phyloP scores from a whole-genome alignment of 1,284 basidiomycete genomes.

The Pseudozyma hubeiensis region DNA sequence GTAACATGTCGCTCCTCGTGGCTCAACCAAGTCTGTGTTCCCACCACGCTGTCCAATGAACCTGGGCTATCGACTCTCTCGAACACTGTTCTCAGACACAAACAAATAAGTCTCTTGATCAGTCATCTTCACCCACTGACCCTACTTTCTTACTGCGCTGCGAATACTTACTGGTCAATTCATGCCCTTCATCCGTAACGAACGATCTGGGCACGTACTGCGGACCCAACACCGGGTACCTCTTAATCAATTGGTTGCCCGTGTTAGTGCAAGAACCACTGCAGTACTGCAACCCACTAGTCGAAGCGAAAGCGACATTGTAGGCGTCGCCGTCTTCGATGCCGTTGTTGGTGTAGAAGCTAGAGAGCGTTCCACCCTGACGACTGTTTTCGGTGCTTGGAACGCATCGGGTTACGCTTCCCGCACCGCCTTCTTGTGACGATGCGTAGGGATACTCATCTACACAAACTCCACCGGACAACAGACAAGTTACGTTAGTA shows the following conservation, averaged over 20 bases:
- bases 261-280: conserved; percentile 39
- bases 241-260: conserved; percentile 46
- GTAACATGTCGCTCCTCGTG: conserved; percentile 51
- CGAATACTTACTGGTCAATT: conserved; percentile 39
- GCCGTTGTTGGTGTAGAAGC: conserved; percentile 45
- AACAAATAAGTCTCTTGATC: background rate
- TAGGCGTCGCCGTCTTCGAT: conserved; percentile 45
- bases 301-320: conserved; percentile 47
- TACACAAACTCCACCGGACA: conserved; percentile 9
- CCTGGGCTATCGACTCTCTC: conserved; percentile 39
- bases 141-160: background rate
- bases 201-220: conserved; percentile 34
- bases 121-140: background rate
- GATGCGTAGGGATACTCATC: conserved; percentile 58
- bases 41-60: conserved; percentile 44
- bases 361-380: conserved; percentile 46
- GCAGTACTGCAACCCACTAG: conserved; percentile 47
- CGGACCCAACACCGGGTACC: conserved; percentile 9
- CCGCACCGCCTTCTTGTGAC: conserved; percentile 47
- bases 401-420: conserved; percentile 52
- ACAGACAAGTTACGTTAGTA: background rate
- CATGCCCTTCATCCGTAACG: conserved; percentile 41
- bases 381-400: conserved; percentile 48
- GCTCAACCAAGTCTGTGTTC: conserved; percentile 44
- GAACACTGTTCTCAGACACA: conserved; percentile 31